Percentiles rank a stretch among this genome's conserved stretches.
Conservation (phyloP, 257 asterid genomes). For the Salvia rosmarinus region DNA sequence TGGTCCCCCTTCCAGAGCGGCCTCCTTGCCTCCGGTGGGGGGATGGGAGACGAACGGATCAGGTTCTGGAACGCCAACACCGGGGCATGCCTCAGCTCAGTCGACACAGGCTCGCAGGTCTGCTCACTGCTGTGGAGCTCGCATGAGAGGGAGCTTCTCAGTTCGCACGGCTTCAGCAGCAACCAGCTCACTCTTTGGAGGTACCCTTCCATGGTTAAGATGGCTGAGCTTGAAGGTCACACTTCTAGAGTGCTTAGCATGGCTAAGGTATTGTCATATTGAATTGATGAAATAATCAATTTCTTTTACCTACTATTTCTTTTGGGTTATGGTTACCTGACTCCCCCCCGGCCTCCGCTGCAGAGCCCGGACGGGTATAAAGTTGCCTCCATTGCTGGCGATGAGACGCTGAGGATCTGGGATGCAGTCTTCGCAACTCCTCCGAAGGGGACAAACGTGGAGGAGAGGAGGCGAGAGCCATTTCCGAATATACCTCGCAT, state of each 20-base stretch:
- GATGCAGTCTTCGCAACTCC: conserved; percentile 43
- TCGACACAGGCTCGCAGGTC: conserved; percentile 53
- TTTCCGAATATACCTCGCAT: conserved; percentile 43
- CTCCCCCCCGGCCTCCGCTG: background rate
- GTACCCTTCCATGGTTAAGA: conserved; percentile 59
- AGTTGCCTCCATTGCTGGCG: conserved; percentile 46
- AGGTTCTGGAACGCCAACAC: conserved; percentile 53
- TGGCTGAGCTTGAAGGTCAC: conserved; percentile 54
- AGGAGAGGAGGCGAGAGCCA: conserved; percentile 38
- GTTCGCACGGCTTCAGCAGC: conserved; percentile 48
- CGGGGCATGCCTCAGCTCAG: conserved; percentile 50
- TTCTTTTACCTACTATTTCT: background rate
- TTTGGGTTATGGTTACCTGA: background rate
- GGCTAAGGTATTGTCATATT: conserved; percentile 48
- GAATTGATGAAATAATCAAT: background rate
- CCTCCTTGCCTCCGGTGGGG: conserved; percentile 59
- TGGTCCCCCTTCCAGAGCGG: conserved; percentile 64
- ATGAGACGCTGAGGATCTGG: conserved; percentile 51
- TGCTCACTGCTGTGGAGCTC: conserved; percentile 53
- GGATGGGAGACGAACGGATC: conserved; percentile 45
- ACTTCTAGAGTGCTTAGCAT: conserved; percentile 43
- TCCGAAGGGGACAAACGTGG: conserved; percentile 13
- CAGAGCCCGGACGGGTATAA: conserved; percentile 58
- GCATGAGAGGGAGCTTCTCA: conserved; percentile 49
- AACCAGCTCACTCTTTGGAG: conserved; percentile 61